Percentiles rank a stretch among this genome's conserved stretches.
These are phyloP conservation scores for Metschnikowia kunwiensis DNA, from an alignment of 805 yeast genomes.

Conservation along the genomic window DNA sequence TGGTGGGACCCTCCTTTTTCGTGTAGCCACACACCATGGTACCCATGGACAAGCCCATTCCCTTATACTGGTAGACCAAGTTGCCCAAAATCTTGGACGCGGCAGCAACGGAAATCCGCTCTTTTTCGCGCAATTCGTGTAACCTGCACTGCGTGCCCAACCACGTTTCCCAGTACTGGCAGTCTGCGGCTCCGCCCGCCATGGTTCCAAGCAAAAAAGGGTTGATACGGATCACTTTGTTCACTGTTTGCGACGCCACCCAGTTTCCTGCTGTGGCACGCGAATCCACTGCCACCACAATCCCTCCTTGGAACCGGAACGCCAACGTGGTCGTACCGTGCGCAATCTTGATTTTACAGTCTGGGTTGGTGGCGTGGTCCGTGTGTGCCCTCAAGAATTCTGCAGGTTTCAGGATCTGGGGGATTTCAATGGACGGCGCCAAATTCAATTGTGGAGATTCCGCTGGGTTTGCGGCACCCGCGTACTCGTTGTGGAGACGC, in stretches of 20 bases:
- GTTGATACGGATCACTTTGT: conserved; percentile 94
- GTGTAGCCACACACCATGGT: conserved; percentile 98
- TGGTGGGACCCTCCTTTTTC: conserved; percentile 90
- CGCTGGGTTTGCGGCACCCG: conserved; percentile 23
- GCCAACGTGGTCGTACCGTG: conserved; percentile 99
- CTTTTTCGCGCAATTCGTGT: conserved; percentile 91
- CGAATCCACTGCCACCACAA: conserved; percentile 94
- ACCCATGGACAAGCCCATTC: conserved; percentile 99
- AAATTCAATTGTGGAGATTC: conserved; percentile 29
- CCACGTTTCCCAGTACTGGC: conserved; percentile 99
- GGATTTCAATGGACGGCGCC: conserved; percentile 66
- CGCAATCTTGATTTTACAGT: conserved; percentile 92
- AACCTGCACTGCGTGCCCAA: conserved; percentile 93
- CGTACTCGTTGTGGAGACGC: conserved; percentile 27
- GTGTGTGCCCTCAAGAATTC: conserved; percentile 97
- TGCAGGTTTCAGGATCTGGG: conserved; percentile 85
- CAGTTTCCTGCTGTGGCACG: conserved; percentile 97
- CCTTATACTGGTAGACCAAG: conserved; percentile 89
- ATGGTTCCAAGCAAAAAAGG: conserved; percentile 93
- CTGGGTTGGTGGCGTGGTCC: conserved; percentile 89
- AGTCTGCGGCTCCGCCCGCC: conserved; percentile 99
- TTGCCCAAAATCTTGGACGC: conserved; percentile 92
- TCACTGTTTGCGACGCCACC: conserved; percentile 97
- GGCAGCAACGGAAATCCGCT: conserved; percentile 92
- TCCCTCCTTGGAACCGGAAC: conserved; percentile 93